A percentile compares a stretch with the other conserved stretches of the same genome.
These are phyloP conservation scores for Melanomma pulvis-pyrius DNA, from an alignment of 495 filamentous ascomycete species.

Conservation along the genomic window DNA sequence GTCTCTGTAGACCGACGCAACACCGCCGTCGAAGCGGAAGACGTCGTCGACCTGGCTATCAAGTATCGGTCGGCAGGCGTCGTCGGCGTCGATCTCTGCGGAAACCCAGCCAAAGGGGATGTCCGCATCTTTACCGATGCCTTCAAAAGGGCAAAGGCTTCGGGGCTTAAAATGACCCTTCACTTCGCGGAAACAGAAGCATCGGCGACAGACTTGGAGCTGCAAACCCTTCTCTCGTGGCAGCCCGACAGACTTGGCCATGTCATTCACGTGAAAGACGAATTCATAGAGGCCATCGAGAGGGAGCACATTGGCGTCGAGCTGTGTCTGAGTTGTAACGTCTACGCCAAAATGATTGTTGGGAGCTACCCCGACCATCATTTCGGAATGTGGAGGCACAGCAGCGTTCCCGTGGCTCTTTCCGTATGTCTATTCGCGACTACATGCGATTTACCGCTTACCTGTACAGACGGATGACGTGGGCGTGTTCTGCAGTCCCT, in stretches of 20 bases:
- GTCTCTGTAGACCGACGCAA: constrained; percentile 74
- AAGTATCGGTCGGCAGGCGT: constrained; percentile 59
- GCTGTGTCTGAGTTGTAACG: constrained; percentile 80
- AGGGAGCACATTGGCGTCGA: constrained; percentile 64
- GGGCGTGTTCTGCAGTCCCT: constrained; percentile 74
- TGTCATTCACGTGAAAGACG: constrained; percentile 71
- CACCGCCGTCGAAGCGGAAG: constrained; percentile 56
- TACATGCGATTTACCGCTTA: constrained; percentile 2
- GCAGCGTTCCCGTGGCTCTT: constrained; percentile 56
- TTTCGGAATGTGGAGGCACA: constrained; percentile 66
- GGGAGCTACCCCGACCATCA: constrained; percentile 72
- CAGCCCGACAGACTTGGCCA: constrained; percentile 74
- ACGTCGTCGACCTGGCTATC: constrained; percentile 65
- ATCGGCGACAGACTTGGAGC: constrained; percentile 58
- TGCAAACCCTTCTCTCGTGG: constrained; percentile 64
- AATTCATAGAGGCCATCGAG: constrained; percentile 59
- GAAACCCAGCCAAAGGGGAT: constrained; percentile 68
- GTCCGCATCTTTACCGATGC: constrained; percentile 59
- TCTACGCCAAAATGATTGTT: constrained; percentile 70
- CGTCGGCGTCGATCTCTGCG: constrained; percentile 80
- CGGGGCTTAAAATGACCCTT: constrained; percentile 65
- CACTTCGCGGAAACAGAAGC: constrained; percentile 74
- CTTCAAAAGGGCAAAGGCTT: constrained; percentile 57
- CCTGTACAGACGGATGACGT: constrained; percentile 79
- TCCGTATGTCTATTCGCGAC: constrained; percentile 54